A percentile compares a stretch with the other conserved stretches of the same genome.
Conservation (phyloP, 768 basidiomycete species). For the Mycena galericulata region DNA sequence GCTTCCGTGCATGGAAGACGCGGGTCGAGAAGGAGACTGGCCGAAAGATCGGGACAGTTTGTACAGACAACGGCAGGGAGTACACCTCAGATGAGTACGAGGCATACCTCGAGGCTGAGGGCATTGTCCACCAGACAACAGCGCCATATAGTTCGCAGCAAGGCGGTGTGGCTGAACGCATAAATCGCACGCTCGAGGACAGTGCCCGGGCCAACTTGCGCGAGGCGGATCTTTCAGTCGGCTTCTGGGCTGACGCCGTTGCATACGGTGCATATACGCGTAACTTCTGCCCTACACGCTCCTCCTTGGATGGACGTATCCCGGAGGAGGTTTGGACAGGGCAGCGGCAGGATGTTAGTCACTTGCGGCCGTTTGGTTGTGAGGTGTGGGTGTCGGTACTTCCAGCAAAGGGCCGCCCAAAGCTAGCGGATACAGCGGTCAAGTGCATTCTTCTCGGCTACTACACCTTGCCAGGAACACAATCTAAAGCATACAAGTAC, state of each 20-base stretch:
- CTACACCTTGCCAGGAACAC: neutral
- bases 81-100: neutral
- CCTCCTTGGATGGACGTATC: conserved; percentile 9
- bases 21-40: conserved; percentile 4
- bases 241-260: conserved; percentile 10
- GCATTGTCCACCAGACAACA: conserved; percentile 3
- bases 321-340: conserved; percentile 2
- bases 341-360: neutral
- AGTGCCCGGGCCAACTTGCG: neutral
- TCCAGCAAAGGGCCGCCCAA: neutral
- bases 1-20: conserved; percentile 6
- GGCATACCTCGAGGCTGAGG: neutral
- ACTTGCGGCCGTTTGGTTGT: conserved; percentile 4
- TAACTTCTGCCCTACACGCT: conserved; percentile 1
- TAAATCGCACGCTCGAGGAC: neutral
- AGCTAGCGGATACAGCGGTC: neutral
- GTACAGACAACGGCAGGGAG: neutral
- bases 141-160: conserved; percentile 6
- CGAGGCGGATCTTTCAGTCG: neutral
- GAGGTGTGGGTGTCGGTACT: neutral
- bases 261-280: neutral
- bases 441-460: conserved; percentile 1
- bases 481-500: conserved; percentile 4
- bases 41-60: neutral
- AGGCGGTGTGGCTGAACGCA: neutral